Conservation (phyloP, 805 yeast genomes). For the Candida rishiriensis region DNA sequence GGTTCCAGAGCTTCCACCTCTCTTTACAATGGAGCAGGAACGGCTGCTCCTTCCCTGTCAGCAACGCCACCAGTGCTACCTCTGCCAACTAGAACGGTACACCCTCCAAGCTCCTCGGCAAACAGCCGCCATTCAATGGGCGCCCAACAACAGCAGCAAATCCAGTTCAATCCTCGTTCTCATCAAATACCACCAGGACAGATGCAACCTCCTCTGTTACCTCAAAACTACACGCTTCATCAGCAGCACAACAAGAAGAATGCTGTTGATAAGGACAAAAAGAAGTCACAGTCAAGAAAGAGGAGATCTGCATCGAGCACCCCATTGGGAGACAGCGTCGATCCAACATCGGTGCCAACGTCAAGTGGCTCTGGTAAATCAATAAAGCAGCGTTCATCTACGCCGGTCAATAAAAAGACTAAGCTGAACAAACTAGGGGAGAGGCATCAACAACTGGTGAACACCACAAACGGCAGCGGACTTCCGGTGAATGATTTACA, state of each 20-base stretch:
- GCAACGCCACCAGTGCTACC: constrained; percentile 19
- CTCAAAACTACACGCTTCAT: not conserved
- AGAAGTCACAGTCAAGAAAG: constrained; percentile 2
- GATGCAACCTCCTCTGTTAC: not conserved
- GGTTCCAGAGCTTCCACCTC: constrained; percentile 1
- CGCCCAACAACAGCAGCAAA: constrained; percentile 6
- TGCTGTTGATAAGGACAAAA: constrained; percentile 1
- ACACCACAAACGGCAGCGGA: not conserved
- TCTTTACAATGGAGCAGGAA: constrained; percentile 6
- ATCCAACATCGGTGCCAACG: not conserved
- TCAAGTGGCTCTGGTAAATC: not conserved
- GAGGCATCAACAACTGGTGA: not conserved
- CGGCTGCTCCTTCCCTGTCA: constrained; percentile 18
- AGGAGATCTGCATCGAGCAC: not conserved
- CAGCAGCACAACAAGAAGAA: not conserved
- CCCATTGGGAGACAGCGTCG: not conserved
- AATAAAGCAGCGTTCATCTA: not conserved
- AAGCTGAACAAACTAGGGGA: not conserved
- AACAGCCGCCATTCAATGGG: constrained; percentile 3
- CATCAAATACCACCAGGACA: not conserved
- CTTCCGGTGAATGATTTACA: too few species aligned
- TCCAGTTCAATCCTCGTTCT: not conserved
- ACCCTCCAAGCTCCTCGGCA: constrained; percentile 6
- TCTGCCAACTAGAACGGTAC: constrained; percentile 17
- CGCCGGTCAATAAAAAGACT: not conserved